Percentiles rank a stretch among this genome's conserved stretches.
Evolutionary conservation across 192 early-diverging fungal genomes (phyloP).

Genomic region (Tieghemiomyces parasiticus): DNA sequence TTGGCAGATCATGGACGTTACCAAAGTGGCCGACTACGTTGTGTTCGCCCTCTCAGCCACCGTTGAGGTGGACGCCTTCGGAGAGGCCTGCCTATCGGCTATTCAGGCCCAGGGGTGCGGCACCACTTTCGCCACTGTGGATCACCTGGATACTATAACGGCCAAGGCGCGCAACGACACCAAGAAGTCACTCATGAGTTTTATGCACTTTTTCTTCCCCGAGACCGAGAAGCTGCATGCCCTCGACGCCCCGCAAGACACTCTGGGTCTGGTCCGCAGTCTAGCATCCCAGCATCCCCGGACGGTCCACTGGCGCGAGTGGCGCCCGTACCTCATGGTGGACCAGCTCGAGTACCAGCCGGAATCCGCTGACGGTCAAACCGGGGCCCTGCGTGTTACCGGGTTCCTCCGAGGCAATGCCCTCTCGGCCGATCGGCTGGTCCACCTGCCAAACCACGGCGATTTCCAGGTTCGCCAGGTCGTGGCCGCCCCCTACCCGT

Average conservation of each 20-base stretch:
- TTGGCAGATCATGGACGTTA: slow-evolving; percentile 72
- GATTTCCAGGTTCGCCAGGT: slow-evolving; percentile 83
- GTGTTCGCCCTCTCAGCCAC: slow-evolving; percentile 76
- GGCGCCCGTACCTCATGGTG: slow-evolving; percentile 73
- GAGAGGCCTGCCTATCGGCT: slow-evolving; percentile 62
- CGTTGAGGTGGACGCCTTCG: slow-evolving; percentile 88
- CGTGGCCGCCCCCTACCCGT: slow-evolving; percentile 8
- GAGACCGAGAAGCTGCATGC: slow-evolving; percentile 57
- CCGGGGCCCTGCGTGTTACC: slow-evolving; percentile 59
- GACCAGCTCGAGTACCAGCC: slow-evolving; percentile 57
- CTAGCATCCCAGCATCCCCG: slow-evolving; percentile 67
- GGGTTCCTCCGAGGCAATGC: slow-evolving; percentile 74
- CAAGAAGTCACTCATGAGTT: slow-evolving; percentile 73
- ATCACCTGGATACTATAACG: slow-evolving; percentile 45
- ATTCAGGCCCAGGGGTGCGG: slow-evolving; percentile 84
- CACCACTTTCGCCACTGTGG: slow-evolving; percentile 50
- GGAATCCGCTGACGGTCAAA: slow-evolving; percentile 26
- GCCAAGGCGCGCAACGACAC: slow-evolving; percentile 54
- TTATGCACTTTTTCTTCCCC: slow-evolving; percentile 79
- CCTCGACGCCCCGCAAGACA: slow-evolving; percentile 38
- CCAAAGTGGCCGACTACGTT: slow-evolving; percentile 85
- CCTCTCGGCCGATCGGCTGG: slow-evolving; percentile 78
- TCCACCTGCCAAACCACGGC: slow-evolving; percentile 86
- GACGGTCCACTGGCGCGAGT: slow-evolving; percentile 71
- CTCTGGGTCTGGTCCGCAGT: slow-evolving; percentile 51